phyloP scores from a whole-genome alignment of 179 eudicot genomes.

The Pouteria campechiana region DNA sequence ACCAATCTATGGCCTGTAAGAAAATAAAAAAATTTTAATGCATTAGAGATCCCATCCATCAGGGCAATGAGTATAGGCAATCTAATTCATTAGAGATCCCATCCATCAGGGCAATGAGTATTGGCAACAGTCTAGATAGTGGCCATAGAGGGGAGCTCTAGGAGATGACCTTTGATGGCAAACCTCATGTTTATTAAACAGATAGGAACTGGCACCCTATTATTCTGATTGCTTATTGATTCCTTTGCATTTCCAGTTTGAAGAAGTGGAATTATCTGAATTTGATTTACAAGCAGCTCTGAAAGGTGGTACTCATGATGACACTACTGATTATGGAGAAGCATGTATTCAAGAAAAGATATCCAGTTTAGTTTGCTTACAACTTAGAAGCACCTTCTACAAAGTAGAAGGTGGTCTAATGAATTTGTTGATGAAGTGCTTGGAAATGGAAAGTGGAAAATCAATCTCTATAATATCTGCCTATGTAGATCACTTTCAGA shows the following conservation, averaged over 20 bases:
- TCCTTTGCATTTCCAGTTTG: no score
- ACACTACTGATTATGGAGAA: conserved; percentile 5
- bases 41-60: no score
- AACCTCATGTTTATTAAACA: not conserved
- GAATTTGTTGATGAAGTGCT: conserved; percentile 41
- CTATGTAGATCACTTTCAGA: conserved; percentile 72
- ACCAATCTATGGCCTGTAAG: no score
- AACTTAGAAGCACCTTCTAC: conserved; percentile 30
- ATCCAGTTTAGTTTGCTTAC: conserved; percentile 20
- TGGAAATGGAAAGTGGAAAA: conserved; percentile 43
- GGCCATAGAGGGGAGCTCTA: not conserved
- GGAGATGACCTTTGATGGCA: not conserved
- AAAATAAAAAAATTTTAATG: no score
- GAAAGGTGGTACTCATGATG: conserved; percentile 26
- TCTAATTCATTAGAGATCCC: no score
- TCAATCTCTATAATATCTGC: conserved; percentile 54
- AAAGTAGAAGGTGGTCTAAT: conserved; percentile 45
- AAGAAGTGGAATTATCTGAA: conserved; percentile 2
- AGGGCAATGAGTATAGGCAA: no score
- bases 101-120: no score
- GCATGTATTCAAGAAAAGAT: conserved; percentile 29
- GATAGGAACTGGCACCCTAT: conserved; percentile 6
- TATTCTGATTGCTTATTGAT: no score
- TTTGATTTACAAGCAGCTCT: conserved; percentile 8
- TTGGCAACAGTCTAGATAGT: no score